Evolutionary conservation across 345 rosid genomes (phyloP).

Genomic region (Turritis glabra): DNA sequence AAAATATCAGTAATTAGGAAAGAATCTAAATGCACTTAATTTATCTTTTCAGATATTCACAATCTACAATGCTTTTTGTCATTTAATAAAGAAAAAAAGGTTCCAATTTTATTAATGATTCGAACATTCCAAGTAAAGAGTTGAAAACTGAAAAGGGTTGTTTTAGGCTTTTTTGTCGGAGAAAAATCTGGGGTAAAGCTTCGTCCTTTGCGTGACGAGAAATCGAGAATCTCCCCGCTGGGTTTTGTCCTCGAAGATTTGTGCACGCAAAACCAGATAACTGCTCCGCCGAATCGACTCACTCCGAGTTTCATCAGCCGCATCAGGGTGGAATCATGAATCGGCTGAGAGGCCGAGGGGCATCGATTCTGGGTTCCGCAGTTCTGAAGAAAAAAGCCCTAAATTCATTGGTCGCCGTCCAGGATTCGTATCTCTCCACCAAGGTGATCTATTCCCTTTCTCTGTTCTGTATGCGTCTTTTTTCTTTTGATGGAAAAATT

Average conservation of each 20-base stretch:
- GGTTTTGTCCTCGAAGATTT: constrained; percentile 3
- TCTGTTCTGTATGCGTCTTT: not conserved
- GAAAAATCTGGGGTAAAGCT: constrained; percentile 8
- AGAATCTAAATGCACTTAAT: not conserved
- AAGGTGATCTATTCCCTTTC: constrained; percentile 46
- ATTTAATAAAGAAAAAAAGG: not conserved
- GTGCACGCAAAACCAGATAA: not conserved
- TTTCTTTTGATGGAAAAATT: not conserved
- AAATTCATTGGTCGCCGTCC: constrained; percentile 73
- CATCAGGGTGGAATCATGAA: constrained; percentile 43
- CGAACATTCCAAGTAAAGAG: constrained; percentile 1
- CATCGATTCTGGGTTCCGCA: constrained; percentile 47
- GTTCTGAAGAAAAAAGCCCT: constrained; percentile 66
- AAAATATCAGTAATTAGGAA: not conserved
- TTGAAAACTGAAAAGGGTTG: not conserved
- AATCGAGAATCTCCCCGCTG: constrained; percentile 18
- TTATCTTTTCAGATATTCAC: not conserved
- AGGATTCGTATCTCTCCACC: constrained; percentile 79
- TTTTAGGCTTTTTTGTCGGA: constrained; percentile 2
- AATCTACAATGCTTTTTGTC: too few relatives aligned
- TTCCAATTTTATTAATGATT: not conserved
- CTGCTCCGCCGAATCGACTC: constrained; percentile 5
- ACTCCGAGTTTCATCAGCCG: not conserved
- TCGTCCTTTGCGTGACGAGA: constrained; percentile 23
- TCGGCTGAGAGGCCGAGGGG: constrained; percentile 63